Conservation (phyloP, 2,329 filamentous ascomycete genomes). For the Epichloe sylvatica region DNA sequence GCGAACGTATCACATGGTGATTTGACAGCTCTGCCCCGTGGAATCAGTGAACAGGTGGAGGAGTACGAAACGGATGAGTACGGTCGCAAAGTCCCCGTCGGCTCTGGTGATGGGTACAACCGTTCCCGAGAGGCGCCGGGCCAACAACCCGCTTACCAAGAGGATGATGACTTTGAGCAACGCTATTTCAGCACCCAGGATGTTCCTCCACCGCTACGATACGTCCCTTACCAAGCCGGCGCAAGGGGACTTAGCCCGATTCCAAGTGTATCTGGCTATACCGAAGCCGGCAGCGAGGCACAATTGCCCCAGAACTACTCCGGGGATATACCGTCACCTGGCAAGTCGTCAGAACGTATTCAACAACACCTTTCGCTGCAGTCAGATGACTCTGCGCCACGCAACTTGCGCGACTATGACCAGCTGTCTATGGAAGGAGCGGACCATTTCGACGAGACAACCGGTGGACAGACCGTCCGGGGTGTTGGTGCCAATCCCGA, state of each 20-base stretch:
- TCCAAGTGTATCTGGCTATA: slow-evolving; percentile 81
- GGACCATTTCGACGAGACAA: slow-evolving; percentile 42
- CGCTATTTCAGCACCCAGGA: slow-evolving; percentile 46
- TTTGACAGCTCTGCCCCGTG: slow-evolving; percentile 38
- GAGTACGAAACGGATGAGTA: slow-evolving; percentile 35
- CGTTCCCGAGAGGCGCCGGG: slow-evolving; percentile 16
- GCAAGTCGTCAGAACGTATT: slow-evolving; percentile 32
- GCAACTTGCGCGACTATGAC: slow-evolving; percentile 37
- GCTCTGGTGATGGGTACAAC: slow-evolving; percentile 32
- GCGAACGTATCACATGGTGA: slow-evolving; percentile 48
- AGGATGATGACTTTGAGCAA: slow-evolving; percentile 24
- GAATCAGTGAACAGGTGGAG: slow-evolving; percentile 28
- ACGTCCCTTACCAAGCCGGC: slow-evolving; percentile 54
- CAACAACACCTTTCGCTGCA: slow-evolving; percentile 21
- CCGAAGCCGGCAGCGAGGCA: slow-evolving; percentile 50
- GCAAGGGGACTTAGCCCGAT: slow-evolving; percentile 72
- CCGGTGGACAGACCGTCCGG: slow-evolving; percentile 56
- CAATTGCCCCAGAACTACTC: slow-evolving; percentile 46
- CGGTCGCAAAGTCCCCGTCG: slow-evolving; percentile 27
- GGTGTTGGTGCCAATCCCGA: slow-evolving; percentile 60
- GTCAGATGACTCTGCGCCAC: slow-evolving; percentile 21
- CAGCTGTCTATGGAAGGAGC: slow-evolving; percentile 42
- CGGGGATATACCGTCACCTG: slow-evolving; percentile 36
- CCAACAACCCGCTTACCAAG: slow-evolving; percentile 24
- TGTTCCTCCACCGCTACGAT: slow-evolving; percentile 49